Evolutionary conservation across 2,329 filamentous ascomycete genomes (phyloP).

Genomic region (Microdochium nivale): DNA sequence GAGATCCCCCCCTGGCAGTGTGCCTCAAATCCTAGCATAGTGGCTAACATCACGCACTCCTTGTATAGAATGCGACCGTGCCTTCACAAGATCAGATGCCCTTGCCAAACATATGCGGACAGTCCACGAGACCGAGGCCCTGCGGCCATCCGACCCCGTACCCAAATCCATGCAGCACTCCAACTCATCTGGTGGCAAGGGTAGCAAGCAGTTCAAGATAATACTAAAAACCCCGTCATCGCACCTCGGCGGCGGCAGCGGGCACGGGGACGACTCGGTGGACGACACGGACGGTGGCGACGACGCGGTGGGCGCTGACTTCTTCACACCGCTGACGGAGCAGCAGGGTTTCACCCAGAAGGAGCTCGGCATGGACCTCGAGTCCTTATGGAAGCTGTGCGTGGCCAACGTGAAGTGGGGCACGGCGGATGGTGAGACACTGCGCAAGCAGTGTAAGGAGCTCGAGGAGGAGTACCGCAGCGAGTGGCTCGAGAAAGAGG

Average conservation of each 20-base stretch:
- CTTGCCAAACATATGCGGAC: slow-evolving; percentile 98
- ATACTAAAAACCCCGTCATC: slow-evolving; percentile 54
- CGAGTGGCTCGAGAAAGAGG: slow-evolving; percentile 75
- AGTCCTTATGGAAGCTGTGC: slow-evolving; percentile 59
- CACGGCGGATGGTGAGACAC: slow-evolving; percentile 53
- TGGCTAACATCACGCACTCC: slow-evolving; percentile 9
- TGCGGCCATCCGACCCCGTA: slow-evolving; percentile 70
- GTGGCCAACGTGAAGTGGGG: slow-evolving; percentile 66
- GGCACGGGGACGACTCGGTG: slow-evolving; percentile 36
- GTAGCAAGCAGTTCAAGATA: slow-evolving; percentile 48
- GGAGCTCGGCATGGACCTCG: slow-evolving; percentile 52
- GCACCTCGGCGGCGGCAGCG: slow-evolving; percentile 47
- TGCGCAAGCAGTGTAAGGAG: slow-evolving; percentile 56
- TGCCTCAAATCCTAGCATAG: background rate
- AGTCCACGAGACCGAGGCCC: slow-evolving; percentile 91
- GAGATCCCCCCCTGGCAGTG: slow-evolving; percentile 18
- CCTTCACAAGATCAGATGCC: slow-evolving; percentile 92
- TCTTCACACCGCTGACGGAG: slow-evolving; percentile 43
- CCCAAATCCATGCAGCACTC: slow-evolving; percentile 54
- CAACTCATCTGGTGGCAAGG: slow-evolving; percentile 29
- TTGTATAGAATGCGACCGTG: slow-evolving; percentile 79
- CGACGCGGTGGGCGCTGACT: slow-evolving; percentile 43
- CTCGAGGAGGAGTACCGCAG: slow-evolving; percentile 59
- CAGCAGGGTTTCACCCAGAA: slow-evolving; percentile 56
- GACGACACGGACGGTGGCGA: slow-evolving; percentile 46